These are phyloP conservation scores for Globisporangium radiosum DNA, from an alignment of 352 stramenopile genomes.

Conservation along the genomic window DNA sequence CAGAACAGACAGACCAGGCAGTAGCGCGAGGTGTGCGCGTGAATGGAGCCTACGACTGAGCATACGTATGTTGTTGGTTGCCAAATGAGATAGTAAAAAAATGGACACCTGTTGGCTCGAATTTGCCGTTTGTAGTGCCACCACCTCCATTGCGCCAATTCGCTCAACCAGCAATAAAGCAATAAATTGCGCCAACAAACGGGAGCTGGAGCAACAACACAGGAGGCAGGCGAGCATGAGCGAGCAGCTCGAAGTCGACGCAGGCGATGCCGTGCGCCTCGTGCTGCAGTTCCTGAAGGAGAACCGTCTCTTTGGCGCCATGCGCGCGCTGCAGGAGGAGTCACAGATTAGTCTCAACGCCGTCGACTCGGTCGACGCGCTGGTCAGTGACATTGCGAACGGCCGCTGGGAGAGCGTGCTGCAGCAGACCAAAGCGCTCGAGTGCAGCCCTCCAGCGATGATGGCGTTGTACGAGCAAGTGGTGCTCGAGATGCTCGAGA, in stretches of 20 bases:
- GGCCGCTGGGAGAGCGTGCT: slow-evolving; percentile 89
- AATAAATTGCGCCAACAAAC: too few species aligned
- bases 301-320: slow-evolving; percentile 76
- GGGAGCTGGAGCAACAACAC: neutral
- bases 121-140: too few species aligned
- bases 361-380: slow-evolving; percentile 80
- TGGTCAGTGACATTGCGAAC: slow-evolving; percentile 68
- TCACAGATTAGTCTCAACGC: slow-evolving; percentile 81
- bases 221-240: slow-evolving; percentile 4
- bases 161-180: too few species aligned
- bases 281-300: slow-evolving; percentile 92
- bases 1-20: neutral
- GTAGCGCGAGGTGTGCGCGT: neutral
- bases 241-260: slow-evolving; percentile 51
- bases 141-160: too few species aligned
- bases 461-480: slow-evolving; percentile 89
- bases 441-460: slow-evolving; percentile 63
- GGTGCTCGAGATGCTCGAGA: slow-evolving; percentile 83
- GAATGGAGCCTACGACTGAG: neutral
- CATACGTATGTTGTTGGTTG: too few species aligned
- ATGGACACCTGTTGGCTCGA: too few species aligned
- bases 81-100: too few species aligned
- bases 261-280: slow-evolving; percentile 80
- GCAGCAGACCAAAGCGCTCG: slow-evolving; percentile 73
- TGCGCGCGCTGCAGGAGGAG: slow-evolving; percentile 86